phyloP scores from a whole-genome alignment of 1,139 yeast species.

The Diutina rugosa region DNA sequence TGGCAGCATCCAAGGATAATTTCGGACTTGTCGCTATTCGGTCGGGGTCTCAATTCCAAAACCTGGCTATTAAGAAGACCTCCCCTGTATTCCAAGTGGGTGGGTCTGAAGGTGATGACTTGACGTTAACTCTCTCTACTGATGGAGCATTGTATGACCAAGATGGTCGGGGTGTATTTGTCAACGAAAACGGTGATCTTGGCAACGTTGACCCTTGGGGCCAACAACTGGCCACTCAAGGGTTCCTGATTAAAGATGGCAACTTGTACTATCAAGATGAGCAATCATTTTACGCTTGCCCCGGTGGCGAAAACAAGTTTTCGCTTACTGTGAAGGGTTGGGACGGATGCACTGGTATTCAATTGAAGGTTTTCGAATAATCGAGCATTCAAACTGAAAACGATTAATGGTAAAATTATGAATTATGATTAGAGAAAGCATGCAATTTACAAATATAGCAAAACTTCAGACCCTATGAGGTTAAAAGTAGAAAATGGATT shows the following conservation, averaged over 20 bases:
- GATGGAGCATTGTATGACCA: not conserved
- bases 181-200: constrained; percentile 1
- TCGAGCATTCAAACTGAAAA: no score
- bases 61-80: no score
- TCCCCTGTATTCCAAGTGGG: no score
- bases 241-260: no score
- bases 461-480: no score
- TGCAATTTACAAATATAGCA: no score
- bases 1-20: not conserved
- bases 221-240: not conserved
- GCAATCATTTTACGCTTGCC: not conserved
- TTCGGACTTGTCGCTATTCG: not conserved
- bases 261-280: not conserved
- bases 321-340: no score
- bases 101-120: no score
- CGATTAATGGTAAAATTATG: no score
- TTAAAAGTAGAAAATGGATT: no score
- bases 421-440: not conserved
- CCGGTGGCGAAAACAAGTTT: not conserved
- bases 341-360: constrained; percentile 1
- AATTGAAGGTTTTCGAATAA: not conserved
- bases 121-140: not conserved
- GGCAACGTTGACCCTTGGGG: constrained; percentile 2
- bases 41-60: not conserved
- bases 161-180: not conserved